These are phyloP conservation scores for Pichia sp. DNA, from an alignment of 1,139 yeast species.

Conservation along the genomic window DNA sequence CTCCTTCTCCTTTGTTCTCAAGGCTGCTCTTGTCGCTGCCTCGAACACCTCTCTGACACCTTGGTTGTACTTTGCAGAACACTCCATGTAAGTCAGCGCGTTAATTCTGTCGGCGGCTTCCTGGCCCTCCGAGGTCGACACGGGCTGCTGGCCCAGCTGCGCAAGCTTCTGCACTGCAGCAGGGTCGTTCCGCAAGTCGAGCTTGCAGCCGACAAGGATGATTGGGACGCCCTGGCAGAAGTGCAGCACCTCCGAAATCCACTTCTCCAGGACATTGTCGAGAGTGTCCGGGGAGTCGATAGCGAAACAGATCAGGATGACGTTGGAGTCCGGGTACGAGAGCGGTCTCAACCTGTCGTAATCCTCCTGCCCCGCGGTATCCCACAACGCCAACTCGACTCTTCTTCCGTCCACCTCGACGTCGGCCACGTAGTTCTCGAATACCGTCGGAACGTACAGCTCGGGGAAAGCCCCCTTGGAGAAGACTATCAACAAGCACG, in stretches of 20 bases:
- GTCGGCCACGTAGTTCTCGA: constrained; percentile 90
- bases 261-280: constrained; percentile 87
- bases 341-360: constrained; percentile 5
- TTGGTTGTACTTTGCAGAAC: constrained; percentile 88
- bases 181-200: constrained; percentile 81
- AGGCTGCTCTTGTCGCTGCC: constrained; percentile 85
- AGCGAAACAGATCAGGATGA: constrained; percentile 65
- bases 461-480: constrained; percentile 95
- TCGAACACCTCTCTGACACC: constrained; percentile 90
- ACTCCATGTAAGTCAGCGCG: constrained; percentile 80
- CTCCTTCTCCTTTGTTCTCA: constrained; percentile 57
- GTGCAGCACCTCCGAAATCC: constrained; percentile 91
- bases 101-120: constrained; percentile 82
- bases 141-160: constrained; percentile 72
- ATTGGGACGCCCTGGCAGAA: constrained; percentile 94
- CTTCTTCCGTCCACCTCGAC: constrained; percentile 92
- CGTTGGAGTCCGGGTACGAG: constrained; percentile 4
- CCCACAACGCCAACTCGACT: constrained; percentile 48
- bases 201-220: constrained; percentile 87
- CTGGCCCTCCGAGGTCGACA: constrained; percentile 74
- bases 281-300: constrained; percentile 88
- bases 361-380: constrained; percentile 7
- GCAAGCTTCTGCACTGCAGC: constrained; percentile 71
- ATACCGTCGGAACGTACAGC: constrained; percentile 92
- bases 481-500: constrained; percentile 77